Conservation (phyloP, 78 protist species). For the Dictyostelium intermedium region DNA sequence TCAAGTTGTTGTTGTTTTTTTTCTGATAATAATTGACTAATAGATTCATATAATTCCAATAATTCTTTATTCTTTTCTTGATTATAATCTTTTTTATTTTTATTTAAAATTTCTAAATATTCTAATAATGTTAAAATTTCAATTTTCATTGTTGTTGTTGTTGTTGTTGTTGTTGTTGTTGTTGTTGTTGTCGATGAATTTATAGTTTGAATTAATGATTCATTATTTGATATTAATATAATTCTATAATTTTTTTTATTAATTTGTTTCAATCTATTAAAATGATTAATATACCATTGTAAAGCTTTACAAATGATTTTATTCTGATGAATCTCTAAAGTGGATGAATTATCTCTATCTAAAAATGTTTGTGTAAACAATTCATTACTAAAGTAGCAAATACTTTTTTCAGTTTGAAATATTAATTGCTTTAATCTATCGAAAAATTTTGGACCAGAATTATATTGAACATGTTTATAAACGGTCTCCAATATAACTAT, state of each 20-base stretch:
- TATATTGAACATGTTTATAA: conserved; percentile 46
- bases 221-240: not conserved
- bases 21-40: not conserved
- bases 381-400: conserved; percentile 41
- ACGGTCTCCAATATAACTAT: conserved; percentile 44
- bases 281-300: conserved; percentile 33
- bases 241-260: not conserved
- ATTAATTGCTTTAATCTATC: conserved; percentile 25
- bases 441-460: conserved; percentile 62
- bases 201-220: not conserved
- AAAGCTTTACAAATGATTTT: not conserved
- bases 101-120: not conserved
- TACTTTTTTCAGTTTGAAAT: not conserved
- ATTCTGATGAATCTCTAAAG: not conserved
- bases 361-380: not conserved
- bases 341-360: not conserved
- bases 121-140: not conserved
- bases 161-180: not conserved
- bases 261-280: not conserved
- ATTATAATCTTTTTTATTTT: not conserved
- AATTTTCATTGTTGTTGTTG: not conserved
- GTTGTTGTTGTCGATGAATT: not conserved
- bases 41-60: conserved; percentile 12
- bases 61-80: not conserved
- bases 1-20: not conserved